Base-by-base conservation (phyloP, 1,139 yeast genomes). In the Hyphopichia wangnamkhiaoensis region DNA sequence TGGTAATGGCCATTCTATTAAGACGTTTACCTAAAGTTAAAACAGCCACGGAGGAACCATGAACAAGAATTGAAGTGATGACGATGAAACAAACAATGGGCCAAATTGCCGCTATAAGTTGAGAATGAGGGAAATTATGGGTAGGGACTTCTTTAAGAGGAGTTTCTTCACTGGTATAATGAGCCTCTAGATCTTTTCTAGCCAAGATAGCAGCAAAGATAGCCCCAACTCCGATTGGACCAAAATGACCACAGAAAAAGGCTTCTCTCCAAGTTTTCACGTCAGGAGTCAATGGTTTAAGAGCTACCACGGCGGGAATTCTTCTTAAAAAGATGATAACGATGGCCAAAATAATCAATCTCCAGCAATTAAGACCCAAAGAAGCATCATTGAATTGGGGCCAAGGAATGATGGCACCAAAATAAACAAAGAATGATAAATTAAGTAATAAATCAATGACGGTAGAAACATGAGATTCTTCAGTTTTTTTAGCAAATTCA, bases 191-290 rank as follows among this genome's bases (percentile, higher is more conserved):
- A 49, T 87, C 93, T 14, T 81, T 79, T 49, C 94, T 76, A 1
- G 96, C 93, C 50, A 91, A 68, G 43, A 93, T 84, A 12, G 91
- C 82, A 16, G 96, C 95, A 64, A 88, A 93, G 16, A 93, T 79
- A 1, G 98, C 98, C 47, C 98, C 98, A 9, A 93, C 98, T 40
- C 98, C 98, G 58, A 93, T 89, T 8, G 98, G 98, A 34, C 98
- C 98, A 61, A 93, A 93, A 66, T 93, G 98, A 17, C 98, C 98
- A 61, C 95, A 91, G 56, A 93, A 90, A 6, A 93, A 58, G 0
- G 97, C 97, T 58, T 93, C 98, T 62, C 96, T 79, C 97, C 98
- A 91, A 26, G 93, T 81, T 52, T 88, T 82, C 33, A 93, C 80
- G 60, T 91, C 98, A 0, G 98, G 96, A n/a, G 88, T 84, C 13